Evolutionary conservation across 345 rosid genomes (phyloP).

Genomic region (Sisymbrium altissimum): DNA sequence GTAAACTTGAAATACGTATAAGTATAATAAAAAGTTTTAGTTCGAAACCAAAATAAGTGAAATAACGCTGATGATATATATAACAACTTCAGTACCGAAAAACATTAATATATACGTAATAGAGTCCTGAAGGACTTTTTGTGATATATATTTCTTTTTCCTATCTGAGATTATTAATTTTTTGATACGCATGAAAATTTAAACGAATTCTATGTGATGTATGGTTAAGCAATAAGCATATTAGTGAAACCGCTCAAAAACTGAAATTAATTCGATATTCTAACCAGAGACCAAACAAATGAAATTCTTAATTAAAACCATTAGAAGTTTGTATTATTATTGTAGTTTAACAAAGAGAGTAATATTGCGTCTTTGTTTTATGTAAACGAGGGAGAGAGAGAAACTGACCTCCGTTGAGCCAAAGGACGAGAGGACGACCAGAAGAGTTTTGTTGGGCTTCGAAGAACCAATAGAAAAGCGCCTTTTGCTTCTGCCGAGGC

Average conservation of each 20-base stretch:
- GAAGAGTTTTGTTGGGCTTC: slow-evolving; percentile 43
- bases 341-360: neutral
- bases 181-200: neutral
- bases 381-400: neutral
- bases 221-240: neutral
- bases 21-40: neutral
- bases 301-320: neutral
- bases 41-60: neutral
- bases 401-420: slow-evolving; percentile 71
- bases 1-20: neutral
- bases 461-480: slow-evolving; percentile 74
- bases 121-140: neutral
- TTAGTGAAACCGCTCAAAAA: neutral
- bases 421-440: slow-evolving; percentile 56
- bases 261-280: neutral
- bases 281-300: neutral
- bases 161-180: neutral
- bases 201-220: neutral
- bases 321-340: neutral
- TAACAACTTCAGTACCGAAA: neutral
- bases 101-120: neutral
- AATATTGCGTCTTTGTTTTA: neutral
- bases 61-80: neutral
- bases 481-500: slow-evolving; percentile 33
- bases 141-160: neutral